Evolutionary conservation across 345 rosid genomes (phyloP), one percentile per base, ranked within the genome.

Genomic region (Eutrema heterophyllum): DNA sequence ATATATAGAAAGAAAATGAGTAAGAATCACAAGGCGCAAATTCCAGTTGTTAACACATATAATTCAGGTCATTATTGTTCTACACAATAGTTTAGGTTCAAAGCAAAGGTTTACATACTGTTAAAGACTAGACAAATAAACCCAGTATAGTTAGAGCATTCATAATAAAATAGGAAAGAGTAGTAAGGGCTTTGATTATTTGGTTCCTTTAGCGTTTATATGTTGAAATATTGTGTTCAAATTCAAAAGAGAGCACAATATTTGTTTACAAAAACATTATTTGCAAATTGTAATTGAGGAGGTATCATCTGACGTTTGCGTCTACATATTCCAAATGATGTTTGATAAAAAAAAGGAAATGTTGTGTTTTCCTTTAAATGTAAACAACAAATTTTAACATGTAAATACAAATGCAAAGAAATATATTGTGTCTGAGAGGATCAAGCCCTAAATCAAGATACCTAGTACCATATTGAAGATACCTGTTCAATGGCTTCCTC

Each of bases 401-500:
- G 67, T n/a, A 67, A n/a, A 53, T 41, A 40, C 29, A 12, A 43
- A 64, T 7, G 30, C 68, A 54, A 16, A 29, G 48, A 49, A 46
- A 27, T 0, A 51, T 14, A 11, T 57, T n/a, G 21, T 50, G 32
- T 51, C 38, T 7, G 26, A 40, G 60, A 49, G 27, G 39, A 53
- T 21, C 9, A 39, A 58, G 41, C 36, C 13, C 39, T 32, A 49
- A n/a, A 54, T 24, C 30, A 45, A 45, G 12, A 57, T 81, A 94
- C 96, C 95, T 85, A 43, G 39, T 40, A 32, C 52, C 43, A 13
- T 18, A 4, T 40, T 51, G 15, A 33, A 77, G 33, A 54, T 81
- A 95, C 99, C 99, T 86, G 96, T 71, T 89, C 93, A 57, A 95
- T 95, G 43, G 99, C 99, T 84, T 95, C 97, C 77, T 95, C 99